These are phyloP conservation scores for Phytophthora europaea DNA, from an alignment of 352 stramenopile genomes.

Conservation along the genomic window DNA sequence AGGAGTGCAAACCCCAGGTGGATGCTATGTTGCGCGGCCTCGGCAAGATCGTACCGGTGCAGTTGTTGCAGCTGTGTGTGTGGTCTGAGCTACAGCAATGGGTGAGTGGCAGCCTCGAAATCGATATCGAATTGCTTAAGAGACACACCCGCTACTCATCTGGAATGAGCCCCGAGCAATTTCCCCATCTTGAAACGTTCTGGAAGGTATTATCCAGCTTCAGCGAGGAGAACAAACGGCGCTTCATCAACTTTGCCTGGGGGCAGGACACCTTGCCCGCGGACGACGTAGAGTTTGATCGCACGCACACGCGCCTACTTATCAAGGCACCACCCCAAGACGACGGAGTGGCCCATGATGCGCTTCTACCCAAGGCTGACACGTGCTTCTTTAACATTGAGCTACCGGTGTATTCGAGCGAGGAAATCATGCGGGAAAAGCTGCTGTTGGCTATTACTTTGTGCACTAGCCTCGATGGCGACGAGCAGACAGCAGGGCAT, in stretches of 20 bases:
- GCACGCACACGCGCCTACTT: slow-evolving; percentile 75
- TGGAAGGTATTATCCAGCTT: slow-evolving; percentile 73
- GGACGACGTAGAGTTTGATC: slow-evolving; percentile 85
- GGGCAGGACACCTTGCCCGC: slow-evolving; percentile 82
- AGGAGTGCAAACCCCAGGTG: slow-evolving; percentile 82
- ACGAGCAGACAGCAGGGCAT: slow-evolving; percentile 69
- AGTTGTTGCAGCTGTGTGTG: slow-evolving; percentile 79
- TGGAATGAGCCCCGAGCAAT: slow-evolving; percentile 78
- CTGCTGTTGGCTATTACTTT: slow-evolving; percentile 79
- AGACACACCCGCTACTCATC: slow-evolving; percentile 85
- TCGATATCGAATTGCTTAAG: slow-evolving; percentile 81
- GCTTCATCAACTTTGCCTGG: slow-evolving; percentile 90
- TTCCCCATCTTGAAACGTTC: slow-evolving; percentile 81
- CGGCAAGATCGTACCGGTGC: slow-evolving; percentile 72
- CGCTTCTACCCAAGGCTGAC: slow-evolving; percentile 77
- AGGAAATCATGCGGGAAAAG: slow-evolving; percentile 76
- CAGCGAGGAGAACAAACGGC: slow-evolving; percentile 80
- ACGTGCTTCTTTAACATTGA: slow-evolving; percentile 92
- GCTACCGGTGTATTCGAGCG: slow-evolving; percentile 77
- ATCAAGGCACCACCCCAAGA: slow-evolving; percentile 70
- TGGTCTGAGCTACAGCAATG: slow-evolving; percentile 86
- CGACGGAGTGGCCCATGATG: slow-evolving; percentile 51
- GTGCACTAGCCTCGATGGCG: slow-evolving; percentile 86
- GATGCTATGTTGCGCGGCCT: slow-evolving; percentile 80
- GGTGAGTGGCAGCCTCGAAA: slow-evolving; percentile 81